Evolutionary conservation across 257 asterid species (phyloP).

Genomic region (Ballota nigra): DNA sequence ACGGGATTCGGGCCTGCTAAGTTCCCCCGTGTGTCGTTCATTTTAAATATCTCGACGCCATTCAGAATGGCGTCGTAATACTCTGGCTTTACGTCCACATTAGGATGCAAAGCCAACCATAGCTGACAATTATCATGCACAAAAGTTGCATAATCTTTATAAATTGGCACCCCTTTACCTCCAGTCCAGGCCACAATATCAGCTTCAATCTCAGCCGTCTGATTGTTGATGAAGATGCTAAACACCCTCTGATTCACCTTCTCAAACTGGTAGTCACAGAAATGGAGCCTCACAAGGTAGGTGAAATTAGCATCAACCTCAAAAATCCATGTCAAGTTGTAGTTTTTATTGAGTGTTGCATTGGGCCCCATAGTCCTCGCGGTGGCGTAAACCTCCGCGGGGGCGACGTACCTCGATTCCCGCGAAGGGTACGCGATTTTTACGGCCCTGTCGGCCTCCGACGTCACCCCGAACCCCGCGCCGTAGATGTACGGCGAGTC

Average conservation of each 20-base stretch:
- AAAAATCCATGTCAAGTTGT: slow-evolving; percentile 73
- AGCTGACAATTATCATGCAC: slow-evolving; percentile 33
- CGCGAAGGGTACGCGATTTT: slow-evolving; percentile 35
- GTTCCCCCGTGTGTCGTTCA: slow-evolving; percentile 49
- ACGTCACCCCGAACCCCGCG: slow-evolving; percentile 50
- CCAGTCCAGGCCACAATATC: slow-evolving; percentile 56
- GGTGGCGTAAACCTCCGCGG: slow-evolving; percentile 47
- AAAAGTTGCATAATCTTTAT: slow-evolving; percentile 51
- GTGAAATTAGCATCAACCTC: slow-evolving; percentile 55
- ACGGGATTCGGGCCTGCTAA: slow-evolving; percentile 67
- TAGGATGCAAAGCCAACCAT: slow-evolving; percentile 65
- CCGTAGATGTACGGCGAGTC: slow-evolving; percentile 65
- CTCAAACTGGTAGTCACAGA: slow-evolving; percentile 53
- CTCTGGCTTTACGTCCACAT: slow-evolving; percentile 40
- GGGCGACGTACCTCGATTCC: slow-evolving; percentile 40
- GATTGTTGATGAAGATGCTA: slow-evolving; percentile 45
- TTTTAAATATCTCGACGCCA: slow-evolving; percentile 73
- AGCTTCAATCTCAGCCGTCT: slow-evolving; percentile 48
- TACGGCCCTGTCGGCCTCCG: slow-evolving; percentile 35
- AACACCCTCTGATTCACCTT: slow-evolving; percentile 67
- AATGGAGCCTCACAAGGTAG: slow-evolving; percentile 74
- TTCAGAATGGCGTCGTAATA: slow-evolving; percentile 56
- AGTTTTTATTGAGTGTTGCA: slow-evolving; percentile 44
- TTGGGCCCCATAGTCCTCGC: slow-evolving; percentile 64
- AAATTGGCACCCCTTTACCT: slow-evolving; percentile 44